These are phyloP conservation scores for Detonula confervacea DNA, from an alignment of 352 stramenopile species.

Conservation along the genomic window DNA sequence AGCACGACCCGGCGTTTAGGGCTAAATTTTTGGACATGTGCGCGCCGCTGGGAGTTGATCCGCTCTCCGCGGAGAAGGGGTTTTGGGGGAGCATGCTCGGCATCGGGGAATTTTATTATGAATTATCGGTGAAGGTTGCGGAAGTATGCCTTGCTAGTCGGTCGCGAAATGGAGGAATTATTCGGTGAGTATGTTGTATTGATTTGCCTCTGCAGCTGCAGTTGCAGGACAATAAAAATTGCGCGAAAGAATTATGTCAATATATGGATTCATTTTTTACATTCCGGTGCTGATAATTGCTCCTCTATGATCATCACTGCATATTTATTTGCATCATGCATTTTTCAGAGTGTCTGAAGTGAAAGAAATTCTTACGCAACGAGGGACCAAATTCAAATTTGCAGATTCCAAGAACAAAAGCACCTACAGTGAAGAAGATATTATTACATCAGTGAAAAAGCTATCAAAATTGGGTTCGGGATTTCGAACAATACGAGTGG, in stretches of 20 bases:
- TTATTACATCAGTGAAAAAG: conserved; percentile 94
- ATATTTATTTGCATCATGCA: background rate
- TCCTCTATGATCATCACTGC: background rate
- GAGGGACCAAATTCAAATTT: conserved; percentile 65
- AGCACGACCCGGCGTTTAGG: conserved; percentile 80
- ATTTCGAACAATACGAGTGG: conserved; percentile 93
- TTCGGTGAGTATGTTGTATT: conserved; percentile 56
- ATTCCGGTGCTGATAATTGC: conserved; percentile 4
- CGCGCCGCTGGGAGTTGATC: conserved; percentile 89
- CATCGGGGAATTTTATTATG: conserved; percentile 99
- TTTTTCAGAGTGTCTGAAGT: conserved; percentile 85
- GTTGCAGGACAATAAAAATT: too few species aligned
- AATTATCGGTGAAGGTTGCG: conserved; percentile 98
- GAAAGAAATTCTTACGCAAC: conserved; percentile 62
- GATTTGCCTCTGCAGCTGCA: too few species aligned
- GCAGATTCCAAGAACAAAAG: conserved; percentile 58
- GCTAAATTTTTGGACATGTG: conserved; percentile 78
- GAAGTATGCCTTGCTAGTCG: conserved; percentile 96
- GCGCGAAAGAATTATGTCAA: too few species aligned
- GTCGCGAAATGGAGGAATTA: conserved; percentile 89
- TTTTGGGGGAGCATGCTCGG: conserved; percentile 98
- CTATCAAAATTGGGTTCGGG: conserved; percentile 93
- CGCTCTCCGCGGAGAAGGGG: conserved; percentile 95
- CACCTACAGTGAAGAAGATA: conserved; percentile 88
- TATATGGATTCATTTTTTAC: too few species aligned